phyloP scores from a whole-genome alignment of 331 rosid genomes.

The Malus hybrid region DNA sequence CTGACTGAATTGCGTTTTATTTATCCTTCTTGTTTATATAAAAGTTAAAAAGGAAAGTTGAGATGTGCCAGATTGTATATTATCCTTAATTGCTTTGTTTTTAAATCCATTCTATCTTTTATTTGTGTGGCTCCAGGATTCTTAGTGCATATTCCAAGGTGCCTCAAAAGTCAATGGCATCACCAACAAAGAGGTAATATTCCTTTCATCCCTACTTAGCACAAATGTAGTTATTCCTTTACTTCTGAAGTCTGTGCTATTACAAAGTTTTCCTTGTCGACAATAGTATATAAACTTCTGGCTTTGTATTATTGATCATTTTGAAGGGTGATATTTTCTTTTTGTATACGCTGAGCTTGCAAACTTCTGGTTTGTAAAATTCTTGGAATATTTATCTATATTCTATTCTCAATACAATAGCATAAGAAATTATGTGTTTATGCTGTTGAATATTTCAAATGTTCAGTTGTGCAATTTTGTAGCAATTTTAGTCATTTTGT shows the following conservation, averaged over 20 bases:
- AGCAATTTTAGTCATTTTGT: background rate
- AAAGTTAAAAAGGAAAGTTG: no score
- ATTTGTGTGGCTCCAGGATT: slow-evolving; percentile 33
- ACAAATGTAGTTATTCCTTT: background rate
- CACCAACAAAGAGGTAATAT: slow-evolving; percentile 12
- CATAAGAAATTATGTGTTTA: background rate
- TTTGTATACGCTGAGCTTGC: background rate
- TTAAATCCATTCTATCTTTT: background rate
- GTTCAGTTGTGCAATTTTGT: background rate
- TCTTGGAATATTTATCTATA: background rate
- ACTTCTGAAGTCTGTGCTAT: background rate
- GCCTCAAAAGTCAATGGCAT: slow-evolving; percentile 44
- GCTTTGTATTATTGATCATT: background rate
- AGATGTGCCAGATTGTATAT: background rate
- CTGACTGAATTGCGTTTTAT: no score
- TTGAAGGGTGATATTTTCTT: background rate
- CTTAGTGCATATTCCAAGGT: slow-evolving; percentile 68
- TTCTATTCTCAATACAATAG: background rate
- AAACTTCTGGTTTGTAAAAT: background rate
- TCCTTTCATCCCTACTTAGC: background rate
- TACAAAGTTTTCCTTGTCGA: background rate
- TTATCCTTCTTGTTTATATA: no score
- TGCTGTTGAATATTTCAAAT: background rate
- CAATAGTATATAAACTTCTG: background rate
- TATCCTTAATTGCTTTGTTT: background rate